Evolutionary conservation across 495 filamentous ascomycete genomes (phyloP).

Genomic region (Neurospora sublineolata): DNA sequence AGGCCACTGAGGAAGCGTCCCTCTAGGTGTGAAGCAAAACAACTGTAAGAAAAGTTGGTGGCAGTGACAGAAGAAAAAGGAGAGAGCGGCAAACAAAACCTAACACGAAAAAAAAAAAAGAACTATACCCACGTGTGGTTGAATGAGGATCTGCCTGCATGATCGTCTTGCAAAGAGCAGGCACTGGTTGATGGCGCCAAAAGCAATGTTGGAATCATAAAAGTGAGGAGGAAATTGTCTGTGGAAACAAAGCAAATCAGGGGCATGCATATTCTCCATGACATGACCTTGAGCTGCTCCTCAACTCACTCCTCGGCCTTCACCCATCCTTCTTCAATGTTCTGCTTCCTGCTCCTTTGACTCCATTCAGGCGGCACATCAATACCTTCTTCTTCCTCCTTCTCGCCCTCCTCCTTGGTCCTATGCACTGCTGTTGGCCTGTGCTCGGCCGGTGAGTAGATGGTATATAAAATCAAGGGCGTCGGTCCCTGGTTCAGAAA

Average conservation of each 20-base stretch:
- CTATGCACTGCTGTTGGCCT: constrained; percentile 44
- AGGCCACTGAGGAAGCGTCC: neutral
- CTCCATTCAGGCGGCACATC: constrained; percentile 53
- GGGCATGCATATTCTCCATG: neutral
- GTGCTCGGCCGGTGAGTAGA: constrained; percentile 55
- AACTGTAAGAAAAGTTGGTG: neutral
- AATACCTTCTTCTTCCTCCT: constrained; percentile 47
- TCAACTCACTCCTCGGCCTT: constrained; percentile 17
- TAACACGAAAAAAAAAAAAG: neutral
- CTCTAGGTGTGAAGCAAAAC: neutral
- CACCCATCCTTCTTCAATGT: constrained; percentile 45
- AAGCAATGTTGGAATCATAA: neutral
- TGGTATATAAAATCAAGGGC: constrained; percentile 46
- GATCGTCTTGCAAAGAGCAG: neutral
- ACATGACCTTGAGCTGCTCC: neutral
- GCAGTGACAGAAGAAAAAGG: neutral
- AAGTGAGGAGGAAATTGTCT: neutral
- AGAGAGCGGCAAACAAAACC: neutral
- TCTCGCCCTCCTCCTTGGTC: constrained; percentile 50
- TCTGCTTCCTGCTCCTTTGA: constrained; percentile 41
- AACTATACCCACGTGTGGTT: neutral
- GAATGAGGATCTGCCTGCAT: neutral
- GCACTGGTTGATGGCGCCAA: neutral
- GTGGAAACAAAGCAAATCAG: neutral
- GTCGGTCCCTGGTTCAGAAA: constrained; percentile 48